Conservation (phyloP, 2,329 filamentous ascomycete genomes). For the Cercospora sojina region DNA sequence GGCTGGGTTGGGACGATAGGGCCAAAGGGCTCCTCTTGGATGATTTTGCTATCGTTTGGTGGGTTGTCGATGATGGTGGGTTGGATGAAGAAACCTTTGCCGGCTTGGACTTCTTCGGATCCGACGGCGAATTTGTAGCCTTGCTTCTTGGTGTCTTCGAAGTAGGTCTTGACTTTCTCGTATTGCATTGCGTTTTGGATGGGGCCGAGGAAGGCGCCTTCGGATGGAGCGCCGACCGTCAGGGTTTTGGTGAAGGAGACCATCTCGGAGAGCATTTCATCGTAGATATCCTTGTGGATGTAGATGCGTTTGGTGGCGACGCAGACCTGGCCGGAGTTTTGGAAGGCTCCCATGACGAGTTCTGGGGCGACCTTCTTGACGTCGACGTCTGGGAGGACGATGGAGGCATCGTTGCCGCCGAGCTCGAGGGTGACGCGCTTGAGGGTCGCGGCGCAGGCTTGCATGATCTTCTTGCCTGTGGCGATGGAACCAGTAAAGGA, state of each 20-base stretch:
- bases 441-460: conserved; percentile 55
- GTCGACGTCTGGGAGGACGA: conserved; percentile 59
- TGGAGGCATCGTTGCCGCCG: conserved; percentile 62
- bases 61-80: conserved; percentile 51
- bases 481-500: conserved; percentile 62
- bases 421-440: conserved; percentile 63
- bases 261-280: conserved; percentile 49
- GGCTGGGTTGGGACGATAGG: conserved; percentile 51
- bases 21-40: conserved; percentile 53
- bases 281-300: conserved; percentile 56
- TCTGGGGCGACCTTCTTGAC: conserved; percentile 51
- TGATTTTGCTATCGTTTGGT: conserved; percentile 42
- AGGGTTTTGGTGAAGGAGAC: conserved; percentile 47
- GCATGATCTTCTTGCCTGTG: conserved; percentile 62
- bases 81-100: conserved; percentile 45
- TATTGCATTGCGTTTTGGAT: conserved; percentile 60
- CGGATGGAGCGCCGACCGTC: conserved; percentile 45
- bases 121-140: conserved; percentile 55
- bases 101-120: conserved; percentile 48
- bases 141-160: conserved; percentile 41
- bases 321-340: conserved; percentile 60
- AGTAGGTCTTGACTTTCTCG: conserved; percentile 48
- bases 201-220: conserved; percentile 55
- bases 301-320: conserved; percentile 57
- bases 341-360: conserved; percentile 54